Evolutionary conservation across 73 alveolate species (phyloP).

Genomic region (Durusdinium trenchii): DNA sequence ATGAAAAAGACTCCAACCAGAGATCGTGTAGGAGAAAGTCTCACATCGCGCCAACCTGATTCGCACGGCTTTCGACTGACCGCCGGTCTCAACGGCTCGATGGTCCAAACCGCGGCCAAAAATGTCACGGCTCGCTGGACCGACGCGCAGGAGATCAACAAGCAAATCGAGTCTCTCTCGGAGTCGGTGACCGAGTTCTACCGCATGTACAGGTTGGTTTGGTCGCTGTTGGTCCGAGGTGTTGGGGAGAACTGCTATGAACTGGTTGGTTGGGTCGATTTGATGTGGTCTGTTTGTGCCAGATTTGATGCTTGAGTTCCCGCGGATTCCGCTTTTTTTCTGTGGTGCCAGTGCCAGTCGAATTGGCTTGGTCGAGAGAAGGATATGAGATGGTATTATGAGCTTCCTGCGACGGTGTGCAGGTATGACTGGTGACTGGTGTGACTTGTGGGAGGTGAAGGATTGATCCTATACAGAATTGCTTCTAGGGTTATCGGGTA

Average conservation of each 20-base stretch:
- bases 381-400: too few species aligned
- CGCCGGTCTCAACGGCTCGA: background rate
- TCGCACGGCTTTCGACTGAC: background rate
- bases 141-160: conserved; percentile 57
- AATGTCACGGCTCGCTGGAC: background rate
- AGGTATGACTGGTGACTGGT: too few species aligned
- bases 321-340: too few species aligned
- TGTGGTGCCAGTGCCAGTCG: too few species aligned
- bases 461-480: too few species aligned
- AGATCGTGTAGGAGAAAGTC: background rate
- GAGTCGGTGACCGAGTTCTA: conserved; percentile 61
- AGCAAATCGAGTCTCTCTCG: conserved; percentile 71
- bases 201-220: conserved; percentile 60
- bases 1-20: background rate
- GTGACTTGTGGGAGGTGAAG: too few species aligned
- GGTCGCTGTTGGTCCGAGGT: too few species aligned
- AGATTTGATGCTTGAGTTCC: background rate
- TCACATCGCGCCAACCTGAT: background rate
- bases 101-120: background rate
- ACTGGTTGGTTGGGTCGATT: too few species aligned
- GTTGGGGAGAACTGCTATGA: too few species aligned
- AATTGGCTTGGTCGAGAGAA: too few species aligned
- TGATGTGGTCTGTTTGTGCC: background rate
- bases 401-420: too few species aligned
- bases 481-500: too few species aligned